phyloP scores from a whole-genome alignment of 768 basidiomycete species.

The Peribolospora baueri region DNA sequence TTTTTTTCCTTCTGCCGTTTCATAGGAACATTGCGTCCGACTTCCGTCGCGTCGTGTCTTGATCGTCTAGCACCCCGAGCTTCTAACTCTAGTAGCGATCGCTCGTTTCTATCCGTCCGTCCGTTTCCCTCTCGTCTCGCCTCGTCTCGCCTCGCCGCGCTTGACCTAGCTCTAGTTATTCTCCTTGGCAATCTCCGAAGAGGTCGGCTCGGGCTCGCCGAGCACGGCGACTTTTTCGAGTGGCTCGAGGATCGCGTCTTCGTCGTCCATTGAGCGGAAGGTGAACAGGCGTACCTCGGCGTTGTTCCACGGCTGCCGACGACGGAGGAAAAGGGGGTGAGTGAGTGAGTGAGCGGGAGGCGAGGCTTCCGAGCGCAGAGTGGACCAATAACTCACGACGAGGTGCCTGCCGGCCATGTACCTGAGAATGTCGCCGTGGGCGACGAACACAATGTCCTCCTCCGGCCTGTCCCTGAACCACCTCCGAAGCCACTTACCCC shows the following conservation, averaged over 20 bases:
- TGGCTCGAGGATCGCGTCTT: slow-evolving; percentile 8
- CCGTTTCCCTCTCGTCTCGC: no score
- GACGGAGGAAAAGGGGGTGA: neutral
- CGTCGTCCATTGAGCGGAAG: slow-evolving; percentile 8
- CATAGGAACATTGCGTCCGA: no score
- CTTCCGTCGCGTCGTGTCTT: no score
- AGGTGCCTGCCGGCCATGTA: slow-evolving; percentile 3
- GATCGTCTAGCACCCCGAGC: no score
- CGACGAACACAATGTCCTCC: slow-evolving; percentile 16
- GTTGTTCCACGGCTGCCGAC: slow-evolving; percentile 10
- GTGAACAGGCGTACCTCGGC: slow-evolving; percentile 13
- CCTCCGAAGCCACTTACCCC: slow-evolving; percentile 3
- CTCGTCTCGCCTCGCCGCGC: no score
- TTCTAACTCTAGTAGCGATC: no score
- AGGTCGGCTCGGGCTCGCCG: neutral
- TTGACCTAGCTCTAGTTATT: no score
- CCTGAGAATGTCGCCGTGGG: slow-evolving; percentile 14
- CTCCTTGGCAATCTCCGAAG: no score
- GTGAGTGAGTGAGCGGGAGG: neutral
- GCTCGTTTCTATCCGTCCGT: no score
- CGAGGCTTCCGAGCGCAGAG: neutral
- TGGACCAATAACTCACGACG: neutral
- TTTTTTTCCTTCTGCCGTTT: no score
- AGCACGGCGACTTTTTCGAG: slow-evolving; percentile 4
- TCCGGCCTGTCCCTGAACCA: slow-evolving; percentile 14